Base-by-base conservation (phyloP, 108 stramenopile species). In the Cyclotella atomus region DNA sequence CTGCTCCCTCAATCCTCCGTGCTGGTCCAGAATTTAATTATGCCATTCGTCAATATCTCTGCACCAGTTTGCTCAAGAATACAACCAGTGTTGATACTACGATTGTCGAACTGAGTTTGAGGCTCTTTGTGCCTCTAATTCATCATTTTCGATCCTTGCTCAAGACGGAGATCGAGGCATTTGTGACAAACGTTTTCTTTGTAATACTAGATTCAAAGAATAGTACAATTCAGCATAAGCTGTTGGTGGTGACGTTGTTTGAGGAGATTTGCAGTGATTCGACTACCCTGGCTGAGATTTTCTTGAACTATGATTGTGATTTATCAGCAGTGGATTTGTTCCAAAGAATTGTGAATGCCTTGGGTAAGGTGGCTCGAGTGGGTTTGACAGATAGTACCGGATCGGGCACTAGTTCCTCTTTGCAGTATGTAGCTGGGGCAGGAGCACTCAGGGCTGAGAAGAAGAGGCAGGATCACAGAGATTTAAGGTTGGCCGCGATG, bases 281-380 rank as follows among this genome's bases (percentile, higher is more conserved):
- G 3, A 73, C 77, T 20, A 91, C 94, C 0, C 77, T 98, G 47
- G 92, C 97, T 0, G 97, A 98, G 71, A 88, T 99, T 45, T 99
- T 99, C 79, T 77, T 99, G 36, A 99, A 97, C 79, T 99, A 99
- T 79, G 99, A 99, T 91, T 98, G 97, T 69, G 98, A 99, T 70
- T 69, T 97, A 25, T 87, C 87, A 60, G 95, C 97, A 14, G 88
- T 96, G 14, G 95, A 98, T 81, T 63, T 98, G 41, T 99, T 96
- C 83, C 86, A 89, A 61, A 89, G 96, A 19, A 97, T 99, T 62
- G 96, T 98, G 53, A 80, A 86, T 68, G 93, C 97, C 8, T 84
- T 99, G 33, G 88, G 90, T 14, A 91, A 89, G 75, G 89, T 96
- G 55, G 93, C 94, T 23, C 89, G 92, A 35, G 88, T 84, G n/a